A percentile compares a stretch with the other conserved stretches of the same genome.
phyloP scores from a whole-genome alignment of 73 alveolate species.

The Paramecium pentaurelia region DNA sequence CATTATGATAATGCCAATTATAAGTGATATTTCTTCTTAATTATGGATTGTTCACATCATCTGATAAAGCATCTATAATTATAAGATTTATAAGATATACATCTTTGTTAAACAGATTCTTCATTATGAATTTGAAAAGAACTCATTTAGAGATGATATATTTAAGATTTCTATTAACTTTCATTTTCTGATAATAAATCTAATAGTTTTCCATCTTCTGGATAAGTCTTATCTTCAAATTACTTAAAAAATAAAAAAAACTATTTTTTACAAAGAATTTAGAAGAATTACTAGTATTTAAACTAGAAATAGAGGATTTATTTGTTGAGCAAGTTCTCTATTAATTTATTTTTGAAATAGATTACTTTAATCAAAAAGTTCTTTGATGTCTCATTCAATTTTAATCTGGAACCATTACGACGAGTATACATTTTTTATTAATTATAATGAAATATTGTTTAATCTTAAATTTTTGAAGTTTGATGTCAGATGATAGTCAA shows the following conservation, averaged over 20 bases:
- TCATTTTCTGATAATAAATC: not conserved
- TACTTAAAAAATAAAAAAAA: not conserved
- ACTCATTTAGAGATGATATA: not conserved
- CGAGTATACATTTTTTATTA: not conserved
- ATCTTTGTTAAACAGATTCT: not conserved
- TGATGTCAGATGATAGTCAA: not conserved
- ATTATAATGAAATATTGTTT: not conserved
- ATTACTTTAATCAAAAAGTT: not conserved
- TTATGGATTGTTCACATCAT: slow-evolving; percentile 20
- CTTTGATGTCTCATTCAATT: not conserved
- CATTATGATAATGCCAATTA: slow-evolving; percentile 29
- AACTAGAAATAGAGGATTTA: not conserved
- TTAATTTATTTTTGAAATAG: not conserved
- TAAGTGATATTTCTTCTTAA: not conserved
- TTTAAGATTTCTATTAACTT: not conserved
- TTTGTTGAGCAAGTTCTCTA: not conserved
- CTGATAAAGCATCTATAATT: slow-evolving; percentile 23
- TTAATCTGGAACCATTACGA: not conserved
- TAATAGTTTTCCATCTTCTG: not conserved
- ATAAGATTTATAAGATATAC: not conserved
- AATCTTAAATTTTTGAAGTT: not conserved
- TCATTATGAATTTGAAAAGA: not conserved
- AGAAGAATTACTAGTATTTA: not conserved
- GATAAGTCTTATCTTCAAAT: not conserved
- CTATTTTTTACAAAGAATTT: not conserved